Percentiles rank a stretch among this genome's conserved stretches.
These are phyloP conservation scores for Penicillium steckii DNA, from an alignment of 495 filamentous ascomycete genomes.

Conservation along the genomic window DNA sequence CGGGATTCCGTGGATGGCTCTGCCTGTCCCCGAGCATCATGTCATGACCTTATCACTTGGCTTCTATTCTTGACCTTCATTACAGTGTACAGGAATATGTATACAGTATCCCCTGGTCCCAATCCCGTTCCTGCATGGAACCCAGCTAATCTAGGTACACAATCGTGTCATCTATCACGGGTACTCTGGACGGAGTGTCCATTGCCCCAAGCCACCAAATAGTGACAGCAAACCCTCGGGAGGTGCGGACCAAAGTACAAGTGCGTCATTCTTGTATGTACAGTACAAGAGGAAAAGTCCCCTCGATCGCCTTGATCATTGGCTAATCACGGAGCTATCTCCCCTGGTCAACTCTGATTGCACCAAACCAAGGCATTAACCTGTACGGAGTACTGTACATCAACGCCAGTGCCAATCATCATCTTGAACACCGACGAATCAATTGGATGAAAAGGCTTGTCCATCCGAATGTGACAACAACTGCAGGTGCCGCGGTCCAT, in stretches of 20 bases:
- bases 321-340: neutral
- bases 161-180: too few relatives aligned
- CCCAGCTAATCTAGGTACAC: too few relatives aligned
- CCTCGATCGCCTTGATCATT: neutral
- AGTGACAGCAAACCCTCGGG: neutral
- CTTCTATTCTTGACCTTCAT: too few relatives aligned
- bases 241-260: neutral
- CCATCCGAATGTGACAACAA: neutral
- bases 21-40: too few relatives aligned
- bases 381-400: too few relatives aligned
- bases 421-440: neutral
- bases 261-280: too few relatives aligned
- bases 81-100: too few relatives aligned
- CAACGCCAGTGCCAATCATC: neutral
- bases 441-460: neutral
- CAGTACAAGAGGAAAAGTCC: neutral
- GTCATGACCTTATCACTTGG: too few relatives aligned
- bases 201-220: neutral
- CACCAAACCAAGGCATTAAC: neutral
- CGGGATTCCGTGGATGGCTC: too few relatives aligned
- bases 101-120: too few relatives aligned
- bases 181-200: too few relatives aligned
- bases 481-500: slow-evolving; percentile 1
- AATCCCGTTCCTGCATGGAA: neutral
- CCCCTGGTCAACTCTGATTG: neutral